These are phyloP conservation scores for Daldinia vernicosa DNA, from an alignment of 495 filamentous ascomycete species.

Conservation along the genomic window DNA sequence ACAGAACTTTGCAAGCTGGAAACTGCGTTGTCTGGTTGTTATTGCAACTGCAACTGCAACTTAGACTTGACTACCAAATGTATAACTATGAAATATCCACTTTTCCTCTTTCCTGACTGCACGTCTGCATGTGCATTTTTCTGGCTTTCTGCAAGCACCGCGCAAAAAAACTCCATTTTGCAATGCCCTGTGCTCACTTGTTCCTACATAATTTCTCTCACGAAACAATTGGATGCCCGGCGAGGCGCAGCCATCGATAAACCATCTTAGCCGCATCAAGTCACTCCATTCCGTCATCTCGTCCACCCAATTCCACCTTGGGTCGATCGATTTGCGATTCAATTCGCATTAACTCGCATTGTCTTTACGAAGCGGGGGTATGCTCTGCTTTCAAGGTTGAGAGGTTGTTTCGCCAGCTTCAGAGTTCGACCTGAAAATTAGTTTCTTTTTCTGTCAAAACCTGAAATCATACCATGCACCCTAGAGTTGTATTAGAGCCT, in stretches of 20 bases:
- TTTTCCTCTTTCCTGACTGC: not conserved
- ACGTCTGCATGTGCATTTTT: not conserved
- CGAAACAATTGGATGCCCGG: conserved; percentile 13
- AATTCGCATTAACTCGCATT: conserved; percentile 8
- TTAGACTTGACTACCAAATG: not conserved
- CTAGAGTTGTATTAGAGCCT: conserved; percentile 22
- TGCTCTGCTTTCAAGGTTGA: not conserved
- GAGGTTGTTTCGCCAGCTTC: not conserved
- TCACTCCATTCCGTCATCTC: conserved; percentile 23
- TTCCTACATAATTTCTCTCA: conserved; percentile 1
- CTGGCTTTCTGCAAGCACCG: conserved; percentile 9
- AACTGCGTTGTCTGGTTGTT: not conserved
- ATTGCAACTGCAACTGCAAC: not conserved
- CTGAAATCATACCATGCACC: conserved; percentile 16
- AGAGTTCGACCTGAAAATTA: not conserved
- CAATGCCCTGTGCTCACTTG: conserved; percentile 11
- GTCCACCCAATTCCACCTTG: conserved; percentile 23
- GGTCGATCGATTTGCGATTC: conserved; percentile 13
- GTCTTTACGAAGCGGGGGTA: conserved; percentile 5
- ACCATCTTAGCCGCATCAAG: conserved; percentile 10
- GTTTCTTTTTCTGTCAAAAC: not conserved
- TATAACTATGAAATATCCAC: not conserved
- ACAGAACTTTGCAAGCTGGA: not conserved
- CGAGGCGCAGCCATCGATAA: conserved; percentile 28
- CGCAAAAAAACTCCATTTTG: conserved; percentile 17